These are phyloP conservation scores for Aspergillus costaricaensis DNA, from an alignment of 2,329 filamentous ascomycete species.

Conservation along the genomic window DNA sequence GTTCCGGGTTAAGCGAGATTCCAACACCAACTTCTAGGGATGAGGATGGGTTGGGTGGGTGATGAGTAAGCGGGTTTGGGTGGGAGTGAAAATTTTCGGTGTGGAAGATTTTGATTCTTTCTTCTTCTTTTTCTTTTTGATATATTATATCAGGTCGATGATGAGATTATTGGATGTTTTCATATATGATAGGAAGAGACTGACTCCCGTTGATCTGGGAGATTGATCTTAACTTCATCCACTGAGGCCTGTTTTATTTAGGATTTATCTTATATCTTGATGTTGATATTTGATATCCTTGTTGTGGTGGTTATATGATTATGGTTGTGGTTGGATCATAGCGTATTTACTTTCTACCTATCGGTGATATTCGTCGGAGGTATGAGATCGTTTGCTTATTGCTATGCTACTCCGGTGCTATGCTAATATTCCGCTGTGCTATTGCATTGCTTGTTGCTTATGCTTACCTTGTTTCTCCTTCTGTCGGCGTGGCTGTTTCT, in stretches of 20 bases:
- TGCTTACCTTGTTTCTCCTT: neutral
- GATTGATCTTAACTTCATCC: constrained; percentile 45
- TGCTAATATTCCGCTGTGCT: too few relatives aligned
- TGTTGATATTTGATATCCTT: constrained; percentile 5
- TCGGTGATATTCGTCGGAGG: neutral
- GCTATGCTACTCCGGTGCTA: neutral
- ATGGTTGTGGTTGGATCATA: neutral
- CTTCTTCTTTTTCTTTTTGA: constrained; percentile 19
- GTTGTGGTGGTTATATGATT: neutral
- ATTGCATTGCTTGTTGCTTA: neutral
- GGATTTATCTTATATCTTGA: constrained; percentile 7
- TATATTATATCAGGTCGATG: constrained; percentile 37
- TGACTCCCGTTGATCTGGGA: constrained; percentile 40
- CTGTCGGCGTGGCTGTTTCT: neutral
- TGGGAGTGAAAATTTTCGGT: neutral
- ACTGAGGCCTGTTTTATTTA: constrained; percentile 39
- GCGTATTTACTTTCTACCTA: neutral
- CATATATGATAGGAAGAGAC: constrained; percentile 52
- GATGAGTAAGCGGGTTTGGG: constrained; percentile 9
- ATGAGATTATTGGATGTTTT: constrained; percentile 45
- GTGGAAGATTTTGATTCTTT: constrained; percentile 5
- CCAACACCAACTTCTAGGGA: too few relatives aligned
- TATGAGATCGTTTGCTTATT: neutral
- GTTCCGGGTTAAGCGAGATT: constrained; percentile 14
- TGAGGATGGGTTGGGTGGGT: neutral